Base-by-base conservation (phyloP, 805 yeast genomes). In the Kodamaea fukazawae region DNA sequence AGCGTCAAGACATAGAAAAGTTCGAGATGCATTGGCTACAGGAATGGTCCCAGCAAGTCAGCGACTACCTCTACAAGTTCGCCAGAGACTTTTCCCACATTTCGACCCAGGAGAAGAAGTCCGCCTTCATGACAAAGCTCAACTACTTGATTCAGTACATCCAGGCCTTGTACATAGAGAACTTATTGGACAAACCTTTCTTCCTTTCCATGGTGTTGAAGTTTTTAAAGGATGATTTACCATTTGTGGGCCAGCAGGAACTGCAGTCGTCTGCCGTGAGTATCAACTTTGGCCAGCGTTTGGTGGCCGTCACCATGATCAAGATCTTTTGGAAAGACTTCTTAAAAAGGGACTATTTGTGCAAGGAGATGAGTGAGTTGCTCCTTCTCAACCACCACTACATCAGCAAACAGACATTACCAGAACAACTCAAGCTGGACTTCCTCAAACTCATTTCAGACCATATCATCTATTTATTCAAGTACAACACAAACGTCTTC, bases 11-110 rank as follows among this genome's bases (percentile, higher is more conserved):
- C 40, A 42, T 57, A 1, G 64, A 65, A 16, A 48, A 48, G 16
- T 48, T 70, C n/a, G 84, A 81, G 43, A 58, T 63, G 16, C 76
- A 73, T 34, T 83, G 96, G 88, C 67, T 83, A 13, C 78, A 77
- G 42, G 96, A 88, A 55, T 91, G 98, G 98, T 86, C 97, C 0
- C 85, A 81, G 30, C 95, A 86, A 48, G 80, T 90, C 11, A 71
- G 80, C 2, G 80, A 76, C 40, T 84, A 71, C 49, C 50, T 82
- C 9, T 79, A 74, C 45, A 70, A 71, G 46, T 66, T 75, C 17
- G 66, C 81, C 16, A 65, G 69, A 31, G 76, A 72, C 23, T 54
- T 67, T 55, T 32, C 42, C 4, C 29, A 31, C 6, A 53, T 64
- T 3, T 42, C 46, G 4, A 41, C 59, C 4, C 43, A 42, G 0